Base-by-base conservation (phyloP, 139 green algal species). In the Auxenochlorella pyrenoidosa region DNA sequence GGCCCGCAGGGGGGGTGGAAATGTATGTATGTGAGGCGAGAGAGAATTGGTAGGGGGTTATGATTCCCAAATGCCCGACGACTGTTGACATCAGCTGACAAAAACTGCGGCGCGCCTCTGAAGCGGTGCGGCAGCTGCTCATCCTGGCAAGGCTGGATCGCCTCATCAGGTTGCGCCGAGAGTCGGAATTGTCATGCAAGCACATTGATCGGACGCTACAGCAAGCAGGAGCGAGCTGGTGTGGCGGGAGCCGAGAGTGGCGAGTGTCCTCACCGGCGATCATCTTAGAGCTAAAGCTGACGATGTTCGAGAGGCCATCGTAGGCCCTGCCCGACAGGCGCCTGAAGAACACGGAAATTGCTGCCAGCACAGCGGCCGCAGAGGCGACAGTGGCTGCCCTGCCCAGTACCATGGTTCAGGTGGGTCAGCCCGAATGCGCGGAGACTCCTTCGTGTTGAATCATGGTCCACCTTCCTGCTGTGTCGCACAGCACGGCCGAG, bases 281-380 rank as follows among this genome's bases (percentile, higher is more conserved):
- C 47, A 82, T 24, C 65, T 81, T 71, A 75, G 38, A 63, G 40
- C 75, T 72, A 13, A 77, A 83, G 13, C 34, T 73, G 51, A 84
- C 28, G 15, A 82, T 47, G 30, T 5, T 12, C 0, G 12, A 51
- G 16, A 71, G 51, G 3, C 78, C 78, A 73, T 71, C 78, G 76
- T 68, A 82, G 28, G 76, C 21, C 73, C 36, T 51, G 34, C 22
- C 41, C 2, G 15, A 10, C 30, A 84, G 54, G 24, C n/a, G 34
- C 1, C 36, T 18, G 26, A 51, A 34, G 34, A 84, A n/a, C 54
- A 84, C 6, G 18, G 21, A 38, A 18, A 73, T 16, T 59, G 32
- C n/a, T 1, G 44, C 41, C 51, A 41, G 28, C 18, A 72, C 54
- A 2, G 54, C 58, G 16, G 65, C 78, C 34, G n/a, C 43, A 13